phyloP scores from a whole-genome alignment of 148 eudicot genomes.

The Gaultheria prostrata region DNA sequence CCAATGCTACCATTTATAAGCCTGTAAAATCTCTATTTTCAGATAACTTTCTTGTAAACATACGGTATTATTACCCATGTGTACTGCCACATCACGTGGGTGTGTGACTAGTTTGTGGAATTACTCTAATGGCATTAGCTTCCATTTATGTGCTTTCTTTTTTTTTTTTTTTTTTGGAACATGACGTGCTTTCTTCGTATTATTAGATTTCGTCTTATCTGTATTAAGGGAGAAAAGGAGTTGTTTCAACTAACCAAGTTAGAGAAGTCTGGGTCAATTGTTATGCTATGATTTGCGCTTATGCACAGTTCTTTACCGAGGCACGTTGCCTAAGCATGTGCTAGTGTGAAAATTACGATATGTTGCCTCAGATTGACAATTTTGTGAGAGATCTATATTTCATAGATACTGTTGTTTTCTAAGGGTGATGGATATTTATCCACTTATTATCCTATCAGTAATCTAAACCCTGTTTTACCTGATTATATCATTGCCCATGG shows the following conservation, averaged over 20 bases:
- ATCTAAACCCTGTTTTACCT: background rate
- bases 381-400: background rate
- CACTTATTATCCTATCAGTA: background rate
- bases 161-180: too few relatives aligned
- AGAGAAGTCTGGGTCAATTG: background rate
- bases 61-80: background rate
- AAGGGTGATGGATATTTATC: background rate
- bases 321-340: background rate
- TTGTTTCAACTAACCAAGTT: background rate
- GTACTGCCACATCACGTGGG: background rate
- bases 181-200: background rate
- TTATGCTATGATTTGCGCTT: background rate
- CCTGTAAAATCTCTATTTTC: background rate
- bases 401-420: background rate
- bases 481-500: slow-evolving; percentile 5
- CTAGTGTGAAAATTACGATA: background rate
- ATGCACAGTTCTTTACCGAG: background rate
- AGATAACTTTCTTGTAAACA: background rate
- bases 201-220: background rate
- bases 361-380: background rate
- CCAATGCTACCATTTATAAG: background rate
- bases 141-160: background rate
- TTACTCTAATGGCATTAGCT: background rate
- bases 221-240: background rate
- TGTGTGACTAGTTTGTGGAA: background rate